A percentile compares a stretch with the other conserved stretches of the same genome.
Evolutionary conservation across 768 basidiomycete species (phyloP).

Genomic region (Candolleomyces efflorescens): DNA sequence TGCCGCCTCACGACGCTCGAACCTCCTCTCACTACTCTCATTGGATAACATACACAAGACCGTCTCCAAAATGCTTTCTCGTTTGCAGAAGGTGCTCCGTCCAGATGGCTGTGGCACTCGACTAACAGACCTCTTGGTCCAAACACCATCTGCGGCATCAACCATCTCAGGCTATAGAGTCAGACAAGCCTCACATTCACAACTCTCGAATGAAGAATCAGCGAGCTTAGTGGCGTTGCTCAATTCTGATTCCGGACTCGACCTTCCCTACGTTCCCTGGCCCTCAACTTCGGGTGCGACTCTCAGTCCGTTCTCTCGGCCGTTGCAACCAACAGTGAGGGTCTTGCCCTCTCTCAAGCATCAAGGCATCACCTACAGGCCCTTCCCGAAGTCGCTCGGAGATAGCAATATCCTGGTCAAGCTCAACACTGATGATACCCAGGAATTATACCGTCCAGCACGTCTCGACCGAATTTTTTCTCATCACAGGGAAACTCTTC

Average conservation of each 20-base stretch:
- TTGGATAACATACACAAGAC: neutral
- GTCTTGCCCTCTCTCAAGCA: neutral
- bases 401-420: neutral
- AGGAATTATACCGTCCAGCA: neutral
- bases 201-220: neutral
- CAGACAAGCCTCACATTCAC: neutral
- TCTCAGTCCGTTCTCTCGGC: no score
- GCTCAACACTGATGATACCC: neutral
- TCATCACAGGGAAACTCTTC: neutral
- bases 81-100: neutral
- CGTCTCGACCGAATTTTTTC: neutral
- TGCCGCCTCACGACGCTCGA: neutral
- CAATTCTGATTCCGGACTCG: no score
- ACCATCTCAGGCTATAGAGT: neutral
- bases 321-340: no score
- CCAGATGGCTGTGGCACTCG: neutral
- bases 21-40: neutral
- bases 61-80: neutral
- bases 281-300: no score
- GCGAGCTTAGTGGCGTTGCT: no score
- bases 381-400: neutral
- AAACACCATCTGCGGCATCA: neutral
- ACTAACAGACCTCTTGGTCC: neutral
- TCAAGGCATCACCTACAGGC: neutral
- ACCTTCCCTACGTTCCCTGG: no score